Evolutionary conservation across 257 asterid genomes (phyloP), one percentile per base, ranked within the genome.

Genomic region (Jacaranda copaia): DNA sequence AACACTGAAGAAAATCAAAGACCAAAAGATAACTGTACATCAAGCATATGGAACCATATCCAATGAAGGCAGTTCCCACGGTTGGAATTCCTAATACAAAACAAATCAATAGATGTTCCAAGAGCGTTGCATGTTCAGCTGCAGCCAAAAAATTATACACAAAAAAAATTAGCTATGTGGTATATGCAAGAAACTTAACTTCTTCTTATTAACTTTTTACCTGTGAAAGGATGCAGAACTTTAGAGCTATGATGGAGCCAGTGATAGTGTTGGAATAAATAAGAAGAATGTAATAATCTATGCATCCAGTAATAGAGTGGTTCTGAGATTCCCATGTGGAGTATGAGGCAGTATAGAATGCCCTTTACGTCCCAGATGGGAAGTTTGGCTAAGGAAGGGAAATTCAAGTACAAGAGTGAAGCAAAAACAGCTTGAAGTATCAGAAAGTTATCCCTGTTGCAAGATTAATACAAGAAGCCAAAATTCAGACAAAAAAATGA

Each of bases 221-320:
- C 96, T 70, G 99, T 88, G 88, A 86, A 91, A 43, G 99, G 97
- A 81, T 93, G 92, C 52, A 79, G 74, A 38, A 91, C 85, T 69
- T 85, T 86, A n/a, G 97, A 90, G 84, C 85, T 86, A 79, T 96
- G 99, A 79, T 96, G 98, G 35, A 87, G 88, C 97, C 98, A 93
- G 77, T 96, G 99, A 60, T 91, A 93, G 2, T 83, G 73, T 5
- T 81, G 84, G 68, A 88, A 96, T 5, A 92, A 76, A 55, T 9
- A n/a, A 1, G 93, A 69, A 25, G 95, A 85, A 70, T 96, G 98
- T 43, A 91, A 76, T 48, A 85, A 82, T 77, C 96, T 91, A 75
- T 96, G 99, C 18, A 87, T n/a, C 93, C 96, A 90, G 79, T 93
- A 96, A 75, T 88, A 91, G 16, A 93, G 74, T 42, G 99, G 99